A percentile compares a stretch with the other conserved stretches of the same genome.
Evolutionary conservation across 768 basidiomycete species (phyloP).

Genomic region (Tubosaeta brunneosetosa): DNA sequence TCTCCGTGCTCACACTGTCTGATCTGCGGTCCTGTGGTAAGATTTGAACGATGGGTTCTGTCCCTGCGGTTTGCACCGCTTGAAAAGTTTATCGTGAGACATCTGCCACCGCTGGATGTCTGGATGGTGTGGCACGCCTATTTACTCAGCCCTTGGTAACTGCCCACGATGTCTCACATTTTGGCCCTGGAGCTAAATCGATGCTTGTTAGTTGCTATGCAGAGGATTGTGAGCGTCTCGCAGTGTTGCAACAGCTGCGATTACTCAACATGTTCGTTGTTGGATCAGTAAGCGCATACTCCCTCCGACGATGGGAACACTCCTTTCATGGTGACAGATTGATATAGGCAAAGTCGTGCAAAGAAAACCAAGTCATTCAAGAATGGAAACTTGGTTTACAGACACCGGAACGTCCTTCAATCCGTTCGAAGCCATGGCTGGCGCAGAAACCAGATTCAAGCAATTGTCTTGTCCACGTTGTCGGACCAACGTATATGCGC

Average conservation of each 20-base stretch:
- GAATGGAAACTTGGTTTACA: conserved; percentile 20
- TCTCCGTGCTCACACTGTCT: not conserved
- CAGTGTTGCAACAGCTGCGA: conserved; percentile 21
- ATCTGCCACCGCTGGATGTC: conserved; percentile 37
- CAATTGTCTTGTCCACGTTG: conserved; percentile 35
- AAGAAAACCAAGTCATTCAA: conserved; percentile 12
- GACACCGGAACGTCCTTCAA: conserved; percentile 29
- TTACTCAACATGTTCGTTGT: conserved; percentile 26
- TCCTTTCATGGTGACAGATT: conserved; percentile 14
- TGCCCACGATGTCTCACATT: not conserved
- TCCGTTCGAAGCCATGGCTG: conserved; percentile 33
- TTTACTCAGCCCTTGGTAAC: conserved; percentile 35
- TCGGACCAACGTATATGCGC: conserved; percentile 22
- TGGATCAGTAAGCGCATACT: conserved; percentile 22
- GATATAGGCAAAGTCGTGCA: conserved; percentile 17
- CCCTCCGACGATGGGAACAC: not conserved
- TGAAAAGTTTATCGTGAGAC: conserved; percentile 22
- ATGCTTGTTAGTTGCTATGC: conserved; percentile 25
- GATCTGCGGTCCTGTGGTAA: conserved; percentile 1
- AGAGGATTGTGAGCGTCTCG: conserved; percentile 31
- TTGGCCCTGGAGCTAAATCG: not conserved
- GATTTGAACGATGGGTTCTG: conserved; percentile 35
- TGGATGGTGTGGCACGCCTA: conserved; percentile 44
- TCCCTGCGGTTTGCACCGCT: conserved; percentile 22
- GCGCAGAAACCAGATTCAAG: conserved; percentile 18